Conservation (phyloP, 2,329 filamentous ascomycete species). For the Aspergillus transmontanensis region DNA sequence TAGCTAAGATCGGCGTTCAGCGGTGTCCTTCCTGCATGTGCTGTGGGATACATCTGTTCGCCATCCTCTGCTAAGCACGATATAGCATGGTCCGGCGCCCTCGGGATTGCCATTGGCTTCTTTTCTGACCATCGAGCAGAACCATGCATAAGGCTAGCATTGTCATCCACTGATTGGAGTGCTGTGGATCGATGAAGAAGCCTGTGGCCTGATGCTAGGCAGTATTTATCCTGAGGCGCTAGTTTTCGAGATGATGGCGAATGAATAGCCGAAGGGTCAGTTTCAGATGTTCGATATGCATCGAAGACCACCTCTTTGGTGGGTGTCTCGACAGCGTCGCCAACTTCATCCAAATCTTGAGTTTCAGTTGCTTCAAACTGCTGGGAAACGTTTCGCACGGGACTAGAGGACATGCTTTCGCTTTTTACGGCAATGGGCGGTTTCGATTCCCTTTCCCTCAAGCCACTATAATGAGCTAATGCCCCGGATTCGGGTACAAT, state of each 20-base stretch:
- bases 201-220: neutral
- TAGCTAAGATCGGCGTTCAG: neutral
- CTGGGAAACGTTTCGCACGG: constrained; percentile 19
- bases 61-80: constrained; percentile 55
- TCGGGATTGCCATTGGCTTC: constrained; percentile 42
- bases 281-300: neutral
- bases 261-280: neutral
- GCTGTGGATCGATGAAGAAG: constrained; percentile 10
- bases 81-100: constrained; percentile 39
- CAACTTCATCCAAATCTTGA: constrained; percentile 61
- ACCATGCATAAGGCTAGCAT: constrained; percentile 16
- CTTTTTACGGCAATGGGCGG: constrained; percentile 36
- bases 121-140: constrained; percentile 15
- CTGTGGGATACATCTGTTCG: constrained; percentile 28
- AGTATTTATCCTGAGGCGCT: neutral
- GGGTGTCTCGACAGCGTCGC: constrained; percentile 41
- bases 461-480: neutral
- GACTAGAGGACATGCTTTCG: constrained; percentile 39
- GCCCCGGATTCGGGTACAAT: neutral
- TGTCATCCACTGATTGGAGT: constrained; percentile 35
- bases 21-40: neutral
- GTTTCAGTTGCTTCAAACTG: constrained; percentile 52
- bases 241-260: neutral
- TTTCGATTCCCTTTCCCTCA: constrained; percentile 13
- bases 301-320: constrained; percentile 36